Base-by-base conservation (phyloP, 2,329 filamentous ascomycete species). In the Pseudogymnoascus sp. region DNA sequence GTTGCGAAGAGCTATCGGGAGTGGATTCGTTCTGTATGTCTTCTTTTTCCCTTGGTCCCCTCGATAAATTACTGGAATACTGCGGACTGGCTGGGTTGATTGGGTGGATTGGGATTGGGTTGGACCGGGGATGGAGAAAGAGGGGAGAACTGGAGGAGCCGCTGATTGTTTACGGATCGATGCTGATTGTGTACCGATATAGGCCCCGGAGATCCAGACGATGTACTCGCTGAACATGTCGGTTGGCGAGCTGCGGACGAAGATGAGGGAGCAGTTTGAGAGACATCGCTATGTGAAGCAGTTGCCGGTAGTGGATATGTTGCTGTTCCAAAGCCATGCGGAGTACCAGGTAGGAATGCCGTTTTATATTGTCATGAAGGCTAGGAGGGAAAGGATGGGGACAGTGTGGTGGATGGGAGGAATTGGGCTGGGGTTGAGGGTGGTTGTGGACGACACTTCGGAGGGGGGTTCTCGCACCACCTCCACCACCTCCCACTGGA, bases 241-340 rank as follows among this genome's bases (percentile, higher is more conserved):
- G 61, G 87, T 97, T 61, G 90, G 93, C 41, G 83, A 85, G 67
- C 88, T 99, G 75, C 90, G 95, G 71, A 96, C 93, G 65, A 93
- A 96, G 80, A 89, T 98, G 76, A 86, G 95, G 75, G 90, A 98
- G 79, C 93, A 99, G 76, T 99, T 97, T 75, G 95, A 99, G 82
- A 86, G 91, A 74, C 89, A 98, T 80, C 85, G 95, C 82, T 97
- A 90, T 75, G 92, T 96, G 69, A 90, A 89, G 76, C 92, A 98
- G 80, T 79, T 98, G 62, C 84, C 84, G 61, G 90, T 93, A 31
- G 89, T 97, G 61, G 95, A 99, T 73, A 89, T 97, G 62, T 81
- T 99, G 64, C 78, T 99, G 50, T 89, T 91, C 78, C 90, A 97
- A 79, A 96, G 91, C 74, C 88, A 96, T 75, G 85, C 89, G 70